Conservation (phyloP, 1,284 basidiomycete species). For the Malassezia sp. region DNA sequence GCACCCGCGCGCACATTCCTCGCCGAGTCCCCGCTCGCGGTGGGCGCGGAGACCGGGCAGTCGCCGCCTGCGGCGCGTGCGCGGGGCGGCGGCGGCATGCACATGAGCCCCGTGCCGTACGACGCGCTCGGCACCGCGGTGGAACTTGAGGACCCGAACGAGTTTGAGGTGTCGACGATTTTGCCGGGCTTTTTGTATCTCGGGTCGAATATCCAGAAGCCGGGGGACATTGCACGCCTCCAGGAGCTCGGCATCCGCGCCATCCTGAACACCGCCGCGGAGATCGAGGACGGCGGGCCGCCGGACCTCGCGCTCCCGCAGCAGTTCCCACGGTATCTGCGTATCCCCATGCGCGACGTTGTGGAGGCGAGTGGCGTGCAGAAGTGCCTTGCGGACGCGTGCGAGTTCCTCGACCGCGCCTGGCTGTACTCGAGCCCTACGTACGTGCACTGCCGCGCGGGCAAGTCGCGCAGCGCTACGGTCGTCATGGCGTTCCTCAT, state of each 20-base stretch:
- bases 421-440: conserved; percentile 72
- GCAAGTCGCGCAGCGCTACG: conserved; percentile 89
- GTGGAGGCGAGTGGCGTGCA: conserved; percentile 85
- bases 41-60: no score
- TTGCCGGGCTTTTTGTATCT: conserved; percentile 79
- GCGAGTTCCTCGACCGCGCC: conserved; percentile 78
- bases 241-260: conserved; percentile 66
- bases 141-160: not conserved
- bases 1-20: no score
- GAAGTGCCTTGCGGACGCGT: conserved; percentile 69
- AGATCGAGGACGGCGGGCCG: conserved; percentile 47
- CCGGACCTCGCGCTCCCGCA: conserved; percentile 13
- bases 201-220: conserved; percentile 69
- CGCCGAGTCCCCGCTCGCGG: no score
- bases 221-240: conserved; percentile 64
- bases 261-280: conserved; percentile 79
- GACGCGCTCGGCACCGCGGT: not conserved
- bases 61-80: no score
- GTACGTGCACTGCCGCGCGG: conserved; percentile 93
- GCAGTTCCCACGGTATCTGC: conserved; percentile 65
- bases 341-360: conserved; percentile 82
- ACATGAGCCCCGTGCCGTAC: no score
- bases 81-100: no score
- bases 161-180: conserved; percentile 51
- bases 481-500: conserved; percentile 95